Conservation (phyloP, 2,329 filamentous ascomycete species). For the Cladobotryum protrusum region DNA sequence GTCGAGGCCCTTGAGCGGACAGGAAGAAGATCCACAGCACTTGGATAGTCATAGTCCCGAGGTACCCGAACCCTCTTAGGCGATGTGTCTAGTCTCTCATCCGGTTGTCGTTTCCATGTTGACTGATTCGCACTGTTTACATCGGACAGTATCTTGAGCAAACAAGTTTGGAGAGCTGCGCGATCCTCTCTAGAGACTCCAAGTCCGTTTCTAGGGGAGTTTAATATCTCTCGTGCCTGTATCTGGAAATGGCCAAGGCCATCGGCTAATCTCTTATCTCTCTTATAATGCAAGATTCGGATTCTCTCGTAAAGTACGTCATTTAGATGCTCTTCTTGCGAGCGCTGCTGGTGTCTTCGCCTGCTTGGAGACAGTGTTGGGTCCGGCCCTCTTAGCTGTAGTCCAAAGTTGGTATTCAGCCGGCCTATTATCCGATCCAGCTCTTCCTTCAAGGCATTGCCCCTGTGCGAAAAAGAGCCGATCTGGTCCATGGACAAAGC, state of each 20-base stretch:
- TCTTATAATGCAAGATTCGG: conserved; percentile 16
- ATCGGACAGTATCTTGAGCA: conserved; percentile 16
- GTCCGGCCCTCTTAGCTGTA: conserved; percentile 20
- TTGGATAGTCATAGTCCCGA: neutral
- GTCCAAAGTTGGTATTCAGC: conserved; percentile 21
- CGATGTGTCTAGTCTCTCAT: conserved; percentile 14
- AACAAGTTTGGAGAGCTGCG: conserved; percentile 19
- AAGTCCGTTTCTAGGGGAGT: neutral
- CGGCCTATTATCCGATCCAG: conserved; percentile 20
- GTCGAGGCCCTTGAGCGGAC: conserved; percentile 8
- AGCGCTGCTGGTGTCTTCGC: conserved; percentile 14
- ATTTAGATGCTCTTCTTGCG: conserved; percentile 18
- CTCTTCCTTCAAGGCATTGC: conserved; percentile 3
- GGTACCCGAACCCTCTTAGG: conserved; percentile 6
- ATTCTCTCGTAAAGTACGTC: conserved; percentile 20
- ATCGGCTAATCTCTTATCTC: conserved; percentile 13
- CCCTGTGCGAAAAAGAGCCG: neutral
- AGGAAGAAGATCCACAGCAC: conserved; percentile 12
- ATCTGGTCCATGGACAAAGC: conserved; percentile 1
- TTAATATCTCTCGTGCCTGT: conserved; percentile 6
- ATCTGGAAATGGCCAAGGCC: conserved; percentile 19
- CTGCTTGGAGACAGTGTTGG: conserved; percentile 21
- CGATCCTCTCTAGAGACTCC: conserved; percentile 10
- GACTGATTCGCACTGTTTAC: conserved; percentile 1
- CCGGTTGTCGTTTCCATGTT: conserved; percentile 18